Evolutionary conservation across 1,284 basidiomycete genomes (phyloP).

Genomic region (Wolfiporia cocos): DNA sequence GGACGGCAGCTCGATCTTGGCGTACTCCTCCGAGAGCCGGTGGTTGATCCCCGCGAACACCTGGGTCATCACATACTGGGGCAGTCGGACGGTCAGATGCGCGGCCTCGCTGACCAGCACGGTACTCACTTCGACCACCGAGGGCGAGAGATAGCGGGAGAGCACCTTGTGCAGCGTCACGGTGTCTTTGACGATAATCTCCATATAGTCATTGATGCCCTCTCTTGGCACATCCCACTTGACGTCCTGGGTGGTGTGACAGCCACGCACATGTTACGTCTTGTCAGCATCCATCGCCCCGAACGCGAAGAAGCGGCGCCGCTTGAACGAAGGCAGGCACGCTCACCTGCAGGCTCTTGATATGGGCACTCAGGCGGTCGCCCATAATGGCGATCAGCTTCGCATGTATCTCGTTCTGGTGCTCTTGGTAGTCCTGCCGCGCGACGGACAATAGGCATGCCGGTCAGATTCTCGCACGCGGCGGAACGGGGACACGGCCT

Average conservation of each 20-base stretch:
- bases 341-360: conserved; percentile 69
- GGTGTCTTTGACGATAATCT: conserved; percentile 91
- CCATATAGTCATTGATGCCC: conserved; percentile 78
- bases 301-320: conserved; percentile 1
- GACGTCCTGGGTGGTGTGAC: conserved; percentile 54
- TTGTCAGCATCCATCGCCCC: too few species aligned
- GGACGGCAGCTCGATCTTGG: conserved; percentile 72
- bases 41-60: conserved; percentile 90
- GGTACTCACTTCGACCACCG: conserved; percentile 71
- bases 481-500: conserved; percentile 22
- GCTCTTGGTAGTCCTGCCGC: conserved; percentile 90
- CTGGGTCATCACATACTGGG: conserved; percentile 84
- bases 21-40: conserved; percentile 80
- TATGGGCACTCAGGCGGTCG: conserved; percentile 86
- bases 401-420: conserved; percentile 97
- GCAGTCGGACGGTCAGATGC: neutral
- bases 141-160: conserved; percentile 78
- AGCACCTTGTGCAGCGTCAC: conserved; percentile 95
- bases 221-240: conserved; percentile 67
- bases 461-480: neutral
- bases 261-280: too few species aligned
- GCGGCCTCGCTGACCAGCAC: neutral
- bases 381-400: conserved; percentile 99
- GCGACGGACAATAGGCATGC: neutral
- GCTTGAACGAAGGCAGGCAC: neutral